phyloP scores from a whole-genome alignment of 2,329 filamentous ascomycete species.

The Lithohypha guttulata region DNA sequence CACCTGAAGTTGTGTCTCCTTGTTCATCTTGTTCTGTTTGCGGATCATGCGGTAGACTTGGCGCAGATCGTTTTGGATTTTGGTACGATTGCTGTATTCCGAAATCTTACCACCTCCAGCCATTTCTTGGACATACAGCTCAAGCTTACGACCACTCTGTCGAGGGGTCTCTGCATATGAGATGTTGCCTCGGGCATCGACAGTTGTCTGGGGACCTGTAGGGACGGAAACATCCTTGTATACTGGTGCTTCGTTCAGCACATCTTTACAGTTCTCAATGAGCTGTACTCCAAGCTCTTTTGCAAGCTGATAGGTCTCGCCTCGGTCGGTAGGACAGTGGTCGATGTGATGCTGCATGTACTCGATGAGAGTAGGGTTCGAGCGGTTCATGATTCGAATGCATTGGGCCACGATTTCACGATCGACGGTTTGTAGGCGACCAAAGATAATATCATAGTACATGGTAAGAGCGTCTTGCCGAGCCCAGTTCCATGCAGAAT shows the following conservation, averaged over 20 bases:
- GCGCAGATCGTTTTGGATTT: slow-evolving; percentile 90
- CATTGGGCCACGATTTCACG: slow-evolving; percentile 97
- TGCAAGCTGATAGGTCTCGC: slow-evolving; percentile 95
- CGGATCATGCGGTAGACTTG: slow-evolving; percentile 97
- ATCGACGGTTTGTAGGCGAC: slow-evolving; percentile 81
- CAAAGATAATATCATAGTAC: slow-evolving; percentile 99
- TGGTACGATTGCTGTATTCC: slow-evolving; percentile 94
- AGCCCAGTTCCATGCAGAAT: slow-evolving; percentile 99
- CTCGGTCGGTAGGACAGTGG: slow-evolving; percentile 90
- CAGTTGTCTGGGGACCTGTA: slow-evolving; percentile 82
- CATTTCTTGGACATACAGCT: slow-evolving; percentile 98
- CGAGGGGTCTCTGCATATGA: slow-evolving; percentile 82
- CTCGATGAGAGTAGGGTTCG: slow-evolving; percentile 86
- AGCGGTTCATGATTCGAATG: slow-evolving; percentile 98
- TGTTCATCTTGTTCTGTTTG: slow-evolving; percentile 95
- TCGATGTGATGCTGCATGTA: slow-evolving; percentile 99
- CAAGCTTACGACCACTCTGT: slow-evolving; percentile 84
- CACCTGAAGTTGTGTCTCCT: slow-evolving; percentile 91
- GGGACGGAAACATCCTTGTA: slow-evolving; percentile 95
- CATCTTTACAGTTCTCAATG: slow-evolving; percentile 95
- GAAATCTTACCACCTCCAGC: slow-evolving; percentile 96
- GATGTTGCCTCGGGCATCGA: slow-evolving; percentile 85
- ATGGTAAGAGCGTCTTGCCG: slow-evolving; percentile 94
- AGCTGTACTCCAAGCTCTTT: slow-evolving; percentile 88
- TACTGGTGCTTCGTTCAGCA: slow-evolving; percentile 68